phyloP scores from a whole-genome alignment of 306 rosid genomes.

The Rubus idaeus region DNA sequence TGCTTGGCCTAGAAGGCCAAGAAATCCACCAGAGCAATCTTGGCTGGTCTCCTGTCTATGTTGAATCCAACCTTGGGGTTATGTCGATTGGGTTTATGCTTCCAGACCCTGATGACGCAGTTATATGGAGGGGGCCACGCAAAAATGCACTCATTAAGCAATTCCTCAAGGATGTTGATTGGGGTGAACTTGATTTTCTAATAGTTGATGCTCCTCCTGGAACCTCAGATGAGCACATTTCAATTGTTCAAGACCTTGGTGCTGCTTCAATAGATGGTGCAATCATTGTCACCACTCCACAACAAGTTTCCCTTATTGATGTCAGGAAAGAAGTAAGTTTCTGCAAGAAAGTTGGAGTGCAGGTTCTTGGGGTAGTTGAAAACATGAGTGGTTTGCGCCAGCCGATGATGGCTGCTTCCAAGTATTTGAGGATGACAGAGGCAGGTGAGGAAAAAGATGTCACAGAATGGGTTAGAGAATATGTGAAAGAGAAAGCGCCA shows the following conservation, averaged over 20 bases:
- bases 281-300: slow-evolving; percentile 92
- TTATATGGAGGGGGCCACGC: slow-evolving; percentile 91
- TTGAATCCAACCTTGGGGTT: slow-evolving; percentile 89
- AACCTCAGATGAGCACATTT: slow-evolving; percentile 90
- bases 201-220: slow-evolving; percentile 97
- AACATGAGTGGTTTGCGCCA: slow-evolving; percentile 88
- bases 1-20: slow-evolving; percentile 93
- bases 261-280: slow-evolving; percentile 81
- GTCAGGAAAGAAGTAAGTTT: slow-evolving; percentile 88
- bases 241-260: slow-evolving; percentile 77
- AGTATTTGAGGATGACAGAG: slow-evolving; percentile 52
- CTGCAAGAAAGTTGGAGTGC: slow-evolving; percentile 80
- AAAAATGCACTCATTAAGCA: slow-evolving; percentile 86
- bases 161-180: slow-evolving; percentile 79
- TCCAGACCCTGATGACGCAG: slow-evolving; percentile 75
- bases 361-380: slow-evolving; percentile 84
- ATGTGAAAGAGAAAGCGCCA: slow-evolving; percentile 64
- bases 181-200: slow-evolving; percentile 93
- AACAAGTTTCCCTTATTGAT: slow-evolving; percentile 81
- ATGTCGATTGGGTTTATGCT: slow-evolving; percentile 95
- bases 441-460: slow-evolving; percentile 71
- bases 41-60: slow-evolving; percentile 96
- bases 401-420: slow-evolving; percentile 63
- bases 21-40: slow-evolving; percentile 94
- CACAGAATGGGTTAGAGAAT: slow-evolving; percentile 58